A percentile compares a stretch with the other conserved stretches of the same genome.
Conservation (phyloP, 1,284 basidiomycete genomes). For the Boletus mariae region DNA sequence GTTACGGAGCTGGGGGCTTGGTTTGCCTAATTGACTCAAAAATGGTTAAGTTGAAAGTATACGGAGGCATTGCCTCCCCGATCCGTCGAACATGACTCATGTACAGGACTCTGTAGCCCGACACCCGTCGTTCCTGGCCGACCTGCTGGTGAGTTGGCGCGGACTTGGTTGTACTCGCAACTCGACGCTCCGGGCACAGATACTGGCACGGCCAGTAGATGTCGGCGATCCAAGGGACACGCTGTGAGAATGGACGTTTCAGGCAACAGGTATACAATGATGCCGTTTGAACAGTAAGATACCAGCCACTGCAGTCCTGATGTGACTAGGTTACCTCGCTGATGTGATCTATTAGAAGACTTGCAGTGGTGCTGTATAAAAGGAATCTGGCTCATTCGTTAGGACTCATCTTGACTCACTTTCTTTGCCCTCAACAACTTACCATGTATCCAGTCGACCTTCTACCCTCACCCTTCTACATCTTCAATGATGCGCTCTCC, state of each 20-base stretch:
- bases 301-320: slow-evolving; percentile 27
- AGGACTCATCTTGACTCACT: slow-evolving; percentile 1
- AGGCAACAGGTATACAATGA: slow-evolving; percentile 23
- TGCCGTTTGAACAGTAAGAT: slow-evolving; percentile 28
- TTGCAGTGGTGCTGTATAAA: slow-evolving; percentile 39
- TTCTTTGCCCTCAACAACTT: slow-evolving; percentile 5
- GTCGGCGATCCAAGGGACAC: slow-evolving; percentile 20
- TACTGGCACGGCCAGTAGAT: slow-evolving; percentile 22
- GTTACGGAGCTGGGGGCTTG: slow-evolving; percentile 10
- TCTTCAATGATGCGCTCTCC: slow-evolving; percentile 31
- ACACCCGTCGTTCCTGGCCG: slow-evolving; percentile 23
- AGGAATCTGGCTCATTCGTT: slow-evolving; percentile 7
- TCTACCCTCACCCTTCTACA: slow-evolving; percentile 36
- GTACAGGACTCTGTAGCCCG: slow-evolving; percentile 15
- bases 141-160: slow-evolving; percentile 10
- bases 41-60: slow-evolving; percentile 14
- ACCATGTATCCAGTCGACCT: slow-evolving; percentile 35
- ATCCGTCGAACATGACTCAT: slow-evolving; percentile 13
- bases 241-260: slow-evolving; percentile 20
- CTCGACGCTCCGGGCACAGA: slow-evolving; percentile 17
- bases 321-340: slow-evolving; percentile 35
- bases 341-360: slow-evolving; percentile 29
- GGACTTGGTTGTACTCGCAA: slow-evolving; percentile 4
- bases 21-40: slow-evolving; percentile 11
- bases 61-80: slow-evolving; percentile 7